Evolutionary conservation across 1,139 yeast species (phyloP), one percentile per base, ranked within the genome.

Genomic region (Kurtzmaniella natalensis): DNA sequence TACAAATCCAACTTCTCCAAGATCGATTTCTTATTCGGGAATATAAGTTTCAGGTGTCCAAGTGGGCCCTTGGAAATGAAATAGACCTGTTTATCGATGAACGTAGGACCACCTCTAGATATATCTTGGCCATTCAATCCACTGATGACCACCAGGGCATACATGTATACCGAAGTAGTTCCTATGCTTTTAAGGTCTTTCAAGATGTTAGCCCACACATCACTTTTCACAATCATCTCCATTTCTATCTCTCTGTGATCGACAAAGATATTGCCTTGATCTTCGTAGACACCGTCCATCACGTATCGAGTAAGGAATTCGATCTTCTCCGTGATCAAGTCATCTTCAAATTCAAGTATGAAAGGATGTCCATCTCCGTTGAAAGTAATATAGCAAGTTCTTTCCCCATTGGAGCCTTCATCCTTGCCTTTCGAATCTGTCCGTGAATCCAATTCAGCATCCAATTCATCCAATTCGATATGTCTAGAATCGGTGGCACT

Each of bases 291-390:
- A 15, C 42, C 53, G 13, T 69, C 71, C 30, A 71, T 60, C 30
- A 72, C 49, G 43, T 67, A 73, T 36, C 63, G 67, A 0, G 95
- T 85, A 2, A 72, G 59, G 42, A 86, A 75, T 46, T 83, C 89
- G 41, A 87, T 78, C 37, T 76, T 68, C 46, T 87, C 94, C 27
- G 80, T 73, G 44, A 86, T 76, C 33, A 70, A 55, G 2, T 73
- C 69, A 51, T 85, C 94, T 47, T 82, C 88, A 54, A 85, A 84
- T 18, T 79, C 81, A 16, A 86, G 55, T 1, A 77, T 65, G 37
- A 87, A 73, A 0, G 94, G 89, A 5, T 66, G 50, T 0, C 94
- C 94, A 10, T 66, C 66, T 0, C 86, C 76, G 22, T 51, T 51
- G 43, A 67, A 68, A n/a, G 55, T 55, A n/a, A 68, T 40, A 39